Conservation (phyloP, 352 stramenopile genomes). For the Pythium insidiosum region DNA sequence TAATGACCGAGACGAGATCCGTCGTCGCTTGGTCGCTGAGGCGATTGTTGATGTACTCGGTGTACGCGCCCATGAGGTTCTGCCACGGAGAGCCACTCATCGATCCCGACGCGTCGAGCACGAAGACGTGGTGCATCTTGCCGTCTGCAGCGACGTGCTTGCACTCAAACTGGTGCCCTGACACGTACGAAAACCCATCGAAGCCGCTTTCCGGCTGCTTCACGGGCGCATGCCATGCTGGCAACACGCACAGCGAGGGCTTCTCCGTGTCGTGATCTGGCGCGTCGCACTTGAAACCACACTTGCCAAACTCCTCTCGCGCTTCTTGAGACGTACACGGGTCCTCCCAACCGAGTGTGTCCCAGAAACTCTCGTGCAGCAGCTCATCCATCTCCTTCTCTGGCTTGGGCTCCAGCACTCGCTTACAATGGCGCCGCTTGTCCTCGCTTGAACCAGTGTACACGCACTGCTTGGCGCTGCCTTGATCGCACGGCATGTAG, state of each 20-base stretch:
- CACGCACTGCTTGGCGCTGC: slow-evolving; percentile 24
- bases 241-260: slow-evolving; percentile 47
- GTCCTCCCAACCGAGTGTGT: slow-evolving; percentile 68
- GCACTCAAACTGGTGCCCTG: slow-evolving; percentile 70
- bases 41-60: slow-evolving; percentile 62
- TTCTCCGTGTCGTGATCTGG: slow-evolving; percentile 46
- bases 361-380: slow-evolving; percentile 71
- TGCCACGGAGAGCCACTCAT: slow-evolving; percentile 56
- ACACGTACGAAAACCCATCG: slow-evolving; percentile 46
- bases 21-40: slow-evolving; percentile 33
- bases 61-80: slow-evolving; percentile 45
- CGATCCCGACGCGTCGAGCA: slow-evolving; percentile 72
- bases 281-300: slow-evolving; percentile 61
- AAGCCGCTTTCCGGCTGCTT: slow-evolving; percentile 14
- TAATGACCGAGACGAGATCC: slow-evolving; percentile 74
- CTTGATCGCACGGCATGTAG: slow-evolving; percentile 58
- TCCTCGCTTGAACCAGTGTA: slow-evolving; percentile 35
- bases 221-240: slow-evolving; percentile 48
- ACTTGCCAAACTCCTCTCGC: slow-evolving; percentile 58
- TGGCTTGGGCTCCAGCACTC: slow-evolving; percentile 40
- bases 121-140: slow-evolving; percentile 72
- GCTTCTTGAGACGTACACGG: slow-evolving; percentile 48
- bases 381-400: slow-evolving; percentile 53
- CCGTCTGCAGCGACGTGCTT: slow-evolving; percentile 39
- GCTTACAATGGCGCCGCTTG: slow-evolving; percentile 62